These are phyloP conservation scores for Anastatica hierochuntica DNA, from an alignment of 345 rosid species.

Conservation along the genomic window DNA sequence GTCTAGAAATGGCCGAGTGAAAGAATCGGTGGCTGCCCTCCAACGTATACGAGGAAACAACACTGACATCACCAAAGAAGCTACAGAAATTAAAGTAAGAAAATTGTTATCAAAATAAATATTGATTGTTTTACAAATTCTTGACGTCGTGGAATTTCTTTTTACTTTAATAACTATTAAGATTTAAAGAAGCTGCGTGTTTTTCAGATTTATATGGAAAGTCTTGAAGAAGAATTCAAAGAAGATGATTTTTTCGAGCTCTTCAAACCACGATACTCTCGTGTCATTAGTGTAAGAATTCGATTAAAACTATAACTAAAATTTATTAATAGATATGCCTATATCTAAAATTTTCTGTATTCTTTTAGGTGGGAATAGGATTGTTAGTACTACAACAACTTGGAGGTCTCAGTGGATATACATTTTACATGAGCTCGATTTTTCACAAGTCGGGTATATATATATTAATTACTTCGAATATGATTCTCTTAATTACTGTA, in stretches of 20 bases:
- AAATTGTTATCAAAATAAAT: too few relatives aligned
- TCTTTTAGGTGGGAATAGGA: slow-evolving; percentile 52
- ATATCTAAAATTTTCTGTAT: neutral
- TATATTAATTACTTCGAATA: neutral
- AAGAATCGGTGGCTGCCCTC: slow-evolving; percentile 37
- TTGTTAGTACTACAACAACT: slow-evolving; percentile 72
- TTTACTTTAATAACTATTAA: neutral
- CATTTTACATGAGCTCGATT: slow-evolving; percentile 47
- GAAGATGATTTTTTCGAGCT: slow-evolving; percentile 32
- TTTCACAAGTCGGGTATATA: slow-evolving; percentile 39
- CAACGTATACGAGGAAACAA: slow-evolving; percentile 37
- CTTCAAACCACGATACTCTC: slow-evolving; percentile 32
- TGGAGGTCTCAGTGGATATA: slow-evolving; percentile 59
- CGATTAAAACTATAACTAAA: neutral
- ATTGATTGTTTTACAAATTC: neutral
- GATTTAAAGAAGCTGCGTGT: neutral
- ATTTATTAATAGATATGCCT: neutral
- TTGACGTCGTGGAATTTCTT: neutral
- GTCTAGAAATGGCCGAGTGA: slow-evolving; percentile 38
- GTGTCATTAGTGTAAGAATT: slow-evolving; percentile 30
- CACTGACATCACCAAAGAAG: slow-evolving; percentile 37
- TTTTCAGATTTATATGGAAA: slow-evolving; percentile 36
- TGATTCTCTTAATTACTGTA: too few relatives aligned
- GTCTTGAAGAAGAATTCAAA: slow-evolving; percentile 24
- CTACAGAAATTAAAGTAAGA: slow-evolving; percentile 39